These are phyloP conservation scores for Cantharellus cinnabarinus DNA, from an alignment of 768 basidiomycete species.

Conservation along the genomic window DNA sequence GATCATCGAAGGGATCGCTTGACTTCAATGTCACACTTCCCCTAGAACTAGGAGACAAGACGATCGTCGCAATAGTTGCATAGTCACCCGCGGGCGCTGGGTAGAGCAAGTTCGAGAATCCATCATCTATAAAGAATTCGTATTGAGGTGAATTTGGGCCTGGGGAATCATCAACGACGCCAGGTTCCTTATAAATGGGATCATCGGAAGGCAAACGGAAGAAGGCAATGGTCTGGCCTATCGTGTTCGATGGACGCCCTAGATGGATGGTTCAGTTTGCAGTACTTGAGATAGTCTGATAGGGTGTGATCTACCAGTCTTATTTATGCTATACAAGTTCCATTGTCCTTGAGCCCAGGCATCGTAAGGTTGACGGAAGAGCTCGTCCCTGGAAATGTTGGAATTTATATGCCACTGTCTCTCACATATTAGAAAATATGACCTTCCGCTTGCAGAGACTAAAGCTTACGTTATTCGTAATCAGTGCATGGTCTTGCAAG, in stretches of 20 bases:
- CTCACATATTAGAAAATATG: background rate
- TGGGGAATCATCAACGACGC: background rate
- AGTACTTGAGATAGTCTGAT: background rate
- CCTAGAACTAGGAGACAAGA: background rate
- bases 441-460: background rate
- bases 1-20: background rate
- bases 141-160: background rate
- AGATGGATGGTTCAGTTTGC: background rate
- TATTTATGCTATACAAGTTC: background rate
- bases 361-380: background rate
- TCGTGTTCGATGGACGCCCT: background rate
- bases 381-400: background rate
- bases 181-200: background rate
- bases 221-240: background rate
- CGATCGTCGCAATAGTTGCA: background rate
- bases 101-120: background rate
- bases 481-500: slow-evolving; percentile 15
- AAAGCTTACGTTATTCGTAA: background rate
- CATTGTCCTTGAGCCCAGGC: background rate
- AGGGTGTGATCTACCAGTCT: background rate
- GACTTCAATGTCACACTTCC: background rate
- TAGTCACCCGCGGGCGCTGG: background rate
- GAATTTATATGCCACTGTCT: background rate
- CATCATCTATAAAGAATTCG: background rate
- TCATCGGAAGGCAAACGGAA: background rate